Conservation (phyloP, 257 asterid genomes). For the Linderniella brevidens region DNA sequence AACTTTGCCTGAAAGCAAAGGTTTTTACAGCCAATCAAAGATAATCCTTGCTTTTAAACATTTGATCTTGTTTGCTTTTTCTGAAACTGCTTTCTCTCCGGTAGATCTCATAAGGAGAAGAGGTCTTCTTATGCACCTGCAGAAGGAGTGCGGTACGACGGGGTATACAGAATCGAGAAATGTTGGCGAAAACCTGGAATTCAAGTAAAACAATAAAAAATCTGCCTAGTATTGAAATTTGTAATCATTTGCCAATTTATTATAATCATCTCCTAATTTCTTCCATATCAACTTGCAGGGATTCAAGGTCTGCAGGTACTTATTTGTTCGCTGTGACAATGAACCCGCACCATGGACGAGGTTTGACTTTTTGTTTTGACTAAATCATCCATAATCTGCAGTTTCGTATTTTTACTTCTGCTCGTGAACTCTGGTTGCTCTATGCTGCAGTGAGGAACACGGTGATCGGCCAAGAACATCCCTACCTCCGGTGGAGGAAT, state of each 20-base stretch:
- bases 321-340: constrained; percentile 75
- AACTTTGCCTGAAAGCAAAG: constrained; percentile 3
- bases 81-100: neutral
- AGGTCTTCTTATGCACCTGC: constrained; percentile 80
- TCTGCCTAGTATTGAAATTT: constrained; percentile 1
- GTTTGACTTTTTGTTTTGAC: constrained; percentile 10
- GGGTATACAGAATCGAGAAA: constrained; percentile 57
- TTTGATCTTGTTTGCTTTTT: neutral
- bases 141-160: constrained; percentile 59
- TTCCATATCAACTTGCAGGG: constrained; percentile 18
- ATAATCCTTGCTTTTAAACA: too few relatives aligned
- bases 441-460: constrained; percentile 53
- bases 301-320: constrained; percentile 61
- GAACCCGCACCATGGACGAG: constrained; percentile 94
- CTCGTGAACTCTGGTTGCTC: neutral
- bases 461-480: constrained; percentile 48
- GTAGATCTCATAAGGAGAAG: constrained; percentile 65
- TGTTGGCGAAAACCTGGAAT: constrained; percentile 69
- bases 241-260: neutral
- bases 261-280: neutral
- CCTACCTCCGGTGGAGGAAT: constrained; percentile 49
- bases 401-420: constrained; percentile 6
- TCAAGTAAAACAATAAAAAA: constrained; percentile 24
- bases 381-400: constrained; percentile 1
- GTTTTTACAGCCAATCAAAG: too few relatives aligned